Percentiles rank a stretch among this genome's conserved stretches.
Evolutionary conservation across 805 yeast species (phyloP).

Genomic region (Lipomyces yamanashiensis): DNA sequence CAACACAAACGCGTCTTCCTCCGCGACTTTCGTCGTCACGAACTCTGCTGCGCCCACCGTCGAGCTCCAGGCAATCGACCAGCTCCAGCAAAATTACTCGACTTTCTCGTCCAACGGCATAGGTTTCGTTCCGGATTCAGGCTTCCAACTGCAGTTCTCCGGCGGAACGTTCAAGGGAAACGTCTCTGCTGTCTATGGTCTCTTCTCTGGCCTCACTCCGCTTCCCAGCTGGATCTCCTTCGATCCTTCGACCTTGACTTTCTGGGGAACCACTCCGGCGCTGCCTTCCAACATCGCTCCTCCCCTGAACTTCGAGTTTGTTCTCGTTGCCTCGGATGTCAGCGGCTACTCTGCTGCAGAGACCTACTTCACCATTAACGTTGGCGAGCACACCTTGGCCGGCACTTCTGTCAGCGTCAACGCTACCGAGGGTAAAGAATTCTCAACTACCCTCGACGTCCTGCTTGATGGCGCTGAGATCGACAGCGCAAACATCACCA

Average conservation of each 20-base stretch:
- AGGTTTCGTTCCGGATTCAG: constrained; percentile 70
- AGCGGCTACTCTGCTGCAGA: constrained; percentile 72
- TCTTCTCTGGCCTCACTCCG: constrained; percentile 80
- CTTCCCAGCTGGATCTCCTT: constrained; percentile 89
- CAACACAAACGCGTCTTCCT: constrained; percentile 47
- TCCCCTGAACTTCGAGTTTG: constrained; percentile 68
- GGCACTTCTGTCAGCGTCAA: constrained; percentile 59
- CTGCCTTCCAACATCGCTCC: constrained; percentile 90
- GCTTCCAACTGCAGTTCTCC: constrained; percentile 69
- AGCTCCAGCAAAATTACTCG: constrained; percentile 67
- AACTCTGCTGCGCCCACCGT: constrained; percentile 54
- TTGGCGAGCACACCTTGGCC: constrained; percentile 87
- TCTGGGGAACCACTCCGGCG: constrained; percentile 86
- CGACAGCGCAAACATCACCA: constrained; percentile 57
- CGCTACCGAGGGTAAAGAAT: constrained; percentile 64
- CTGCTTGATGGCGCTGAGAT: constrained; percentile 65
- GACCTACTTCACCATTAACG: constrained; percentile 69
- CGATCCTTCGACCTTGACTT: constrained; percentile 62
- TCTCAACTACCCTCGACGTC: constrained; percentile 56
- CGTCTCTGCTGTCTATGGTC: constrained; percentile 75
- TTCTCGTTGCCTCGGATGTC: constrained; percentile 79
- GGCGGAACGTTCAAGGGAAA: constrained; percentile 62
- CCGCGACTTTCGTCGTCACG: constrained; percentile 65
- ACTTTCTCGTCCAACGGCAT: constrained; percentile 73
- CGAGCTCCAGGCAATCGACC: constrained; percentile 52